A percentile compares a stretch with the other conserved stretches of the same genome.
phyloP scores from a whole-genome alignment of 768 basidiomycete genomes.

The Xerocomellus dryophilus region DNA sequence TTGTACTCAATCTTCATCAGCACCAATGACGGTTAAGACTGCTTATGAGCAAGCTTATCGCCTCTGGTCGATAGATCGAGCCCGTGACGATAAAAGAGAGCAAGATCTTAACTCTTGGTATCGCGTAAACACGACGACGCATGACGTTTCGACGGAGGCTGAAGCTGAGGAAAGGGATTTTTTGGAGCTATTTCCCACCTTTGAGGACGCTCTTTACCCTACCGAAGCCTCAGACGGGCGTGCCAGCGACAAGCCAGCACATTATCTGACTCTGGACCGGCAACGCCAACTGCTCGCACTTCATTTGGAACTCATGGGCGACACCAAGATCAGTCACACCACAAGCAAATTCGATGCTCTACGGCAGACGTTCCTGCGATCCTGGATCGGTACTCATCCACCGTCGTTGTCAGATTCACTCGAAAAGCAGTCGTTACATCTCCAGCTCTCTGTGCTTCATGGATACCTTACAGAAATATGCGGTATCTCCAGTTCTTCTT shows the following conservation, averaged over 20 bases:
- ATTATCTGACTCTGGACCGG: conserved; percentile 29
- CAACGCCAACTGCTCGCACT: conserved; percentile 42
- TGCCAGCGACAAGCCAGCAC: conserved; percentile 9
- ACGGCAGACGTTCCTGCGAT: conserved; percentile 34
- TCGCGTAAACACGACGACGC: conserved; percentile 52
- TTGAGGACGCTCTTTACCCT: conserved; percentile 53
- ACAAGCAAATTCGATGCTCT: conserved; percentile 31
- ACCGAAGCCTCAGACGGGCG: neutral
- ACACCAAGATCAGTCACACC: neutral
- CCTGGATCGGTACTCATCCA: conserved; percentile 31
- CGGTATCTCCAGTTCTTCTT: conserved; percentile 13
- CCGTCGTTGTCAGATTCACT: conserved; percentile 40
- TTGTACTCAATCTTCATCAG: conserved; percentile 19
- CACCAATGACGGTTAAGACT: conserved; percentile 36
- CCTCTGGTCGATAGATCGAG: conserved; percentile 83
- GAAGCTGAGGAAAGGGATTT: conserved; percentile 86
- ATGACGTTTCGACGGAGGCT: conserved; percentile 59
- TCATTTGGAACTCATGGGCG: conserved; percentile 45
- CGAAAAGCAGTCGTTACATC: conserved; percentile 49
- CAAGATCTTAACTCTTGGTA: conserved; percentile 74
- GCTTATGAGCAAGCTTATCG: conserved; percentile 68
- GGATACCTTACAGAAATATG: conserved; percentile 36
- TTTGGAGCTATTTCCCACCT: conserved; percentile 79
- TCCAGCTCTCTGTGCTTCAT: conserved; percentile 52
- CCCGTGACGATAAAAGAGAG: conserved; percentile 61